These are phyloP conservation scores for Aspergillus coremiiformis DNA, from an alignment of 495 filamentous ascomycete genomes.

Conservation along the genomic window DNA sequence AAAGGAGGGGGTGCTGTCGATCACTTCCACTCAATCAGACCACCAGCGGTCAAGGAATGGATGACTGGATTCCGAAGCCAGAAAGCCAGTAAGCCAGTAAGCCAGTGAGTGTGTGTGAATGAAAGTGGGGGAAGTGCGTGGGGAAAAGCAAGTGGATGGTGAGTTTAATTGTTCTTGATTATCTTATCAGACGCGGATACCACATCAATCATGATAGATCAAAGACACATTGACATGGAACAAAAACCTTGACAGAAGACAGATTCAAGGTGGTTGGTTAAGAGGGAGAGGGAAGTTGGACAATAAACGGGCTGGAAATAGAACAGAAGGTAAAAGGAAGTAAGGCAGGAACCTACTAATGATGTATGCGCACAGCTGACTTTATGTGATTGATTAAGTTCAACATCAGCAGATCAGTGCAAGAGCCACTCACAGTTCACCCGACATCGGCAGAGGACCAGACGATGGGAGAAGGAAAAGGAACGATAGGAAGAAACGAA, in stretches of 20 bases:
- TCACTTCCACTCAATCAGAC: background rate
- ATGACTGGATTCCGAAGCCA: background rate
- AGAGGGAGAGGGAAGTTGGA: conserved; percentile 20
- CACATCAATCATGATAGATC: background rate
- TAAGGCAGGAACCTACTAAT: background rate
- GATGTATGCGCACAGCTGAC: conserved; percentile 1
- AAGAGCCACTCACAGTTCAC: conserved; percentile 1
- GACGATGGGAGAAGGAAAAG: background rate
- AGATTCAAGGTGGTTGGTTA: background rate
- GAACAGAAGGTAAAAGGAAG: background rate
- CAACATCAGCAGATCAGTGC: conserved; percentile 1
- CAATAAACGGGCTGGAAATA: conserved; percentile 5
- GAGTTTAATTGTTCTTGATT: background rate
- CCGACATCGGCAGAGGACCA: background rate
- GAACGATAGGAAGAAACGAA: conserved; percentile 1
- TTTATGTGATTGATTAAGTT: background rate
- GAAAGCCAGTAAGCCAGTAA: background rate
- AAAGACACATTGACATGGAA: background rate
- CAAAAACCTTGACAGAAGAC: background rate
- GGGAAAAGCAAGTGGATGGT: background rate
- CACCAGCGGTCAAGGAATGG: conserved; percentile 6
- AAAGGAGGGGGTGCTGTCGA: background rate
- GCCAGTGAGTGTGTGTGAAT: conserved; percentile 1
- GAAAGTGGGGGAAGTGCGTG: background rate
- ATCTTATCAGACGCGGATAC: background rate